Conservation (phyloP, 2,329 filamentous ascomycete species). For the Colletotrichum liaoningense region DNA sequence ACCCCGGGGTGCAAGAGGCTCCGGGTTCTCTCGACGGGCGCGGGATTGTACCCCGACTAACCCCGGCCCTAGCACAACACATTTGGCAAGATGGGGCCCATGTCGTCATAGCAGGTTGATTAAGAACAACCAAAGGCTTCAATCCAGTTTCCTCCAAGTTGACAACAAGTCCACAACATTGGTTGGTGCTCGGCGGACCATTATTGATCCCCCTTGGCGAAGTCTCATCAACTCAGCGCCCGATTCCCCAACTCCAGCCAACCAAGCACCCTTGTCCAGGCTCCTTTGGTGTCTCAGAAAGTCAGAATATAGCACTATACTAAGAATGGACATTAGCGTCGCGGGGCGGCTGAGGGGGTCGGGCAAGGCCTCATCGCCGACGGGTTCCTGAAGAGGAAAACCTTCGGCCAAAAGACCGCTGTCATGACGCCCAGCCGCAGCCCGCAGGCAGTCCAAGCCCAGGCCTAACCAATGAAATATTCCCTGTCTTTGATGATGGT, state of each 20-base stretch:
- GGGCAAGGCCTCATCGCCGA: constrained; percentile 20
- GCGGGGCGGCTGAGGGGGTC: neutral
- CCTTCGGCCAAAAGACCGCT: constrained; percentile 1
- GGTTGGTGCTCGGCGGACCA: neutral
- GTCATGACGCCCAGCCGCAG: neutral
- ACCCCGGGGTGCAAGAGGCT: neutral
- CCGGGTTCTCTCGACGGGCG: neutral
- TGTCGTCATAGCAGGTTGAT: constrained; percentile 6
- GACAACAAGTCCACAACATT: neutral
- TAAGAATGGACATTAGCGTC: constrained; percentile 15
- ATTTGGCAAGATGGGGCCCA: neutral
- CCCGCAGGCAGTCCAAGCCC: neutral
- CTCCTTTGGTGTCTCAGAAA: constrained; percentile 11
- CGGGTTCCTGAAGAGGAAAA: constrained; percentile 20
- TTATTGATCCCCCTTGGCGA: neutral
- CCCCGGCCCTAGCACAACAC: neutral
- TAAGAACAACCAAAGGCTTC: neutral
- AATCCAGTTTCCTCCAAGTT: neutral
- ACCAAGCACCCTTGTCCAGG: constrained; percentile 5
- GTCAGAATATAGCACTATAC: neutral
- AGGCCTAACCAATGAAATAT: too few relatives aligned
- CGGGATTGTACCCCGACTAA: constrained; percentile 5
- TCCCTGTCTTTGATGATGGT: neutral
- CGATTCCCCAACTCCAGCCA: neutral
- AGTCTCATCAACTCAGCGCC: neutral